Base-by-base conservation (phyloP, 208 protist genomes). In the Porcisia deanei region DNA sequence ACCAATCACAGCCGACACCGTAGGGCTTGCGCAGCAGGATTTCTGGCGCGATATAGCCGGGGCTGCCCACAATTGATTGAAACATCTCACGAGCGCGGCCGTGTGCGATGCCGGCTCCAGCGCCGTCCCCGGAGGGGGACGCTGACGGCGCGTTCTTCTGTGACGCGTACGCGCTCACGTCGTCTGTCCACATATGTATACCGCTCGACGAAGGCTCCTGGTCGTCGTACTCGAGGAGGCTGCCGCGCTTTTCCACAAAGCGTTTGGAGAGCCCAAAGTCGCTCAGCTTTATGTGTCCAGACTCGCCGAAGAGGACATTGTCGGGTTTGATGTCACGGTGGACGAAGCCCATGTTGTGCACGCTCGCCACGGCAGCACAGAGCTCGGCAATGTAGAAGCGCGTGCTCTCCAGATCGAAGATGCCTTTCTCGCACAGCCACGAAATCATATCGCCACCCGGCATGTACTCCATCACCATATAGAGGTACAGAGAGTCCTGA, bases 241-340 rank as follows among this genome's bases (percentile, higher is more conserved):
- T 91, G 49, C 91, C 87, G 22, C 83, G 77, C 49, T 80, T 80
- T 59, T 91, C 84, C 14, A 84, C 82, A 75, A 97, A 97, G 34
- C 93, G 92, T 83, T 98, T 99, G 12, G 92, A 98, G 8, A 99
- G 89, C 1, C 98, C 98, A 90, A 99, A 99, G 84, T 99, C 98
- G 53, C 92, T 94, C n/a, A 99, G 85, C 80, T 99, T 99, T 34
- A 99, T 97, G 84, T 99, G 99, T 1, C 99, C 99, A 52, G 93
- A 82, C 0, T 75, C 76, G 58, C 98, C 97, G 20, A 99, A 88
- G n/a, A 99, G 94, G 45, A 99, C 92, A 83, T 99, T 99, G 81
- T 99, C 98, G 0, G 99, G 99, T 73, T 99, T 99, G 84, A 99
- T 98, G 85, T 99, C 98, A 60, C 98, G 93, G 73, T 98, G 93